Evolutionary conservation across 2,329 filamentous ascomycete species (phyloP).

Genomic region (Beauveria australis): DNA sequence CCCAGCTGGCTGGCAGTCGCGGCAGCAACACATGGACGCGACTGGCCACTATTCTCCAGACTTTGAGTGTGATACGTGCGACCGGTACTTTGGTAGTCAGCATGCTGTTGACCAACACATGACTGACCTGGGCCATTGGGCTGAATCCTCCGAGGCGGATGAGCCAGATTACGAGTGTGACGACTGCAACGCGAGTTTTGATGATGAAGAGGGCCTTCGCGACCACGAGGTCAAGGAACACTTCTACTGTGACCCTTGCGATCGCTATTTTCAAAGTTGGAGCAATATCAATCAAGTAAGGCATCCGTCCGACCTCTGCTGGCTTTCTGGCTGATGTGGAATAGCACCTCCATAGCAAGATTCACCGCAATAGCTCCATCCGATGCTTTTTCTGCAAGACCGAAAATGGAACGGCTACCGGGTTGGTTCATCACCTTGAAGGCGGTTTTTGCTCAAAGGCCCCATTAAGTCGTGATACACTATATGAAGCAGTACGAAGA

Average conservation of each 20-base stretch:
- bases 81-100: background rate
- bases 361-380: background rate
- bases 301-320: background rate
- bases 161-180: background rate
- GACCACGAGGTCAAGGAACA: background rate
- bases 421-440: conserved; percentile 42
- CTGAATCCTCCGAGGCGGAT: background rate
- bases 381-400: background rate
- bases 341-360: background rate
- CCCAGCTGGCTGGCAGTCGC: conserved; percentile 11
- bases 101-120: background rate
- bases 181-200: background rate
- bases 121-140: background rate
- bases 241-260: background rate
- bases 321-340: background rate
- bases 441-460: conserved; percentile 41
- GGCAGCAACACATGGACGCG: conserved; percentile 1
- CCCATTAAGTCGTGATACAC: conserved; percentile 36
- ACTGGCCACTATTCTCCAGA: conserved; percentile 8
- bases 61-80: conserved; percentile 12
- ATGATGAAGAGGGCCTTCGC: background rate
- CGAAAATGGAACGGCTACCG: background rate
- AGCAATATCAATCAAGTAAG: background rate
- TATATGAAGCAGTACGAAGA: conserved; percentile 36
- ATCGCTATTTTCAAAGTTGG: background rate